Base-by-base conservation (phyloP, 306 rosid species). In the Arachis hypogaea region DNA sequence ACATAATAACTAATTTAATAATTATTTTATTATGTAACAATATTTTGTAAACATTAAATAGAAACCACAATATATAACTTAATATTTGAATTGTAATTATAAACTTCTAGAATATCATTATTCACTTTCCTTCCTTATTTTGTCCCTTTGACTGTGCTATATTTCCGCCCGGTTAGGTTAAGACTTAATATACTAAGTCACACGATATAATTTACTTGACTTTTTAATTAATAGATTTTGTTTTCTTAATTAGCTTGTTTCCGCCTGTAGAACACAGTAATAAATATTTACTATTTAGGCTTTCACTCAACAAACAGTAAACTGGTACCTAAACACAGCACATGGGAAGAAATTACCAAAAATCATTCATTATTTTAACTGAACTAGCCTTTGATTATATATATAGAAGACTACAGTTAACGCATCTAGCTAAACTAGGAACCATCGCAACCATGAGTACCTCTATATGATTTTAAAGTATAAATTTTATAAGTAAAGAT, bases 371-470 rank as follows among this genome's bases (percentile, higher is more conserved):
- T 64, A 38, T 28, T 42, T 47, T 16, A 62, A 11, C 7, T 50
- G 58, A 65, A 33, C 49, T 14, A 7, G 4, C 33, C 77, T 72
- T 63, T 41, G 55, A 51, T 73, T 74, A 51, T 64, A 30, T 50
- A 30, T 47, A 4, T 7, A 16, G 30, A 36, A 36, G 36, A 66
- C 11, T 72, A 47, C 40, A 33, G 16, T 36, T 33, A 7, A 11
- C 62, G 42, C 44, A 14, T 61, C 11, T 8, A 22, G 41, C 8
- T 28, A 4, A 58, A 28, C 41, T 29, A 29, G 6, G 41, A 8
- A 58, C 62, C 40, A 56, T 11, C 29, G 28, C 62, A 58, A 16
- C 60, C 7, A 18, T 16, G 29, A 6, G 16, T 16, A 22, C 28
- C 28, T 22, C 2, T 33, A 33, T 33, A 33, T 33, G 28, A 22